Evolutionary conservation across 179 eudicot species (phyloP), one percentile per base, ranked within the genome.

Genomic region (Actinidia arguta): DNA sequence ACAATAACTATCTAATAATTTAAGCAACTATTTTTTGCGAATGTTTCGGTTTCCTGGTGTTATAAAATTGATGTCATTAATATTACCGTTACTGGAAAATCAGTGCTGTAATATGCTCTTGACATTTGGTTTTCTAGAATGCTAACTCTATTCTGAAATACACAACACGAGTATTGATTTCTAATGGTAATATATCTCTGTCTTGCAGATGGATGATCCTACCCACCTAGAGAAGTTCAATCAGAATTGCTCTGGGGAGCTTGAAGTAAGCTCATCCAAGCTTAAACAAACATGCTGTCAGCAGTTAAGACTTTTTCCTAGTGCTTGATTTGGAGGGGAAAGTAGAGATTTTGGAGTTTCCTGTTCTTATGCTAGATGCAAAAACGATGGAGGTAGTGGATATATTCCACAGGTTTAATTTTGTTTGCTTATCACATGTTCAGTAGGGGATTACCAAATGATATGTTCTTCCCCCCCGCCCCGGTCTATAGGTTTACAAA

Each of bases 261-360:
- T 88, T 83, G 86, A 86, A 78, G 63, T 75, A 66, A 81, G 78
- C 70, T 61, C 81, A 61, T 81, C 84, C 24, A 84, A 80, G 80
- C 46, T 82, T 36, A 83, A 79, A 64, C 80, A 87, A 44, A 16
- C 86, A 55, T 86, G 82, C 67, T 46, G 91, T 71, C 98, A 95
- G 84, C 73, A 90, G 42, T 79, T 92, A n/a, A 97, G 95, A n/a
- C 86, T 93, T 75, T 83, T 87, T 95, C 56, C 88, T 96, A 75
- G 95, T 96, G 83, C 95, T 96, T 85, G 99, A 96, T 92, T 92
- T 96, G 90, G 99, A 96, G 87, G 99, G 99, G 73, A 96, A 96
- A 88, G 94, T 93, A 81, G 99, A 96, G 90, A 95, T 95, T 88
- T 90, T 96, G 55, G 99, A 96, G 85, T 96, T 96, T 84, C 99